phyloP scores from a whole-genome alignment of 2,329 filamentous ascomycete species.

The Sporothrix humicola region DNA sequence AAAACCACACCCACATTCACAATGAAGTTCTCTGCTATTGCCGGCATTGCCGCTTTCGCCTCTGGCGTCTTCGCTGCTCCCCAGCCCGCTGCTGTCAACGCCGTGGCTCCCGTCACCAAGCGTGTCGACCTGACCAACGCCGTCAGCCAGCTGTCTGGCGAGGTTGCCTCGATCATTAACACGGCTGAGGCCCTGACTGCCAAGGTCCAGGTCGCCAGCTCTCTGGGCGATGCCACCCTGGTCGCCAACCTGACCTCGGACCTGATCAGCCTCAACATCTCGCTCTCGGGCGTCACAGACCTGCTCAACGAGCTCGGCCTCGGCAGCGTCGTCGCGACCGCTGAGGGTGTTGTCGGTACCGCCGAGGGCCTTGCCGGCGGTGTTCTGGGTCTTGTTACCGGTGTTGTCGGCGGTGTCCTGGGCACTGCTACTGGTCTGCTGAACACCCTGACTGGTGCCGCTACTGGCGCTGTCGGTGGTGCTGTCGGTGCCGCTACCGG shows the following conservation, averaged over 20 bases:
- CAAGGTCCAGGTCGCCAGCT: background rate
- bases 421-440: conserved; percentile 5
- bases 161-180: background rate
- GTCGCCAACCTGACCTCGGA: conserved; percentile 21
- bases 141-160: background rate
- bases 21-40: conserved; percentile 37
- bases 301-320: conserved; percentile 26
- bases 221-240: background rate
- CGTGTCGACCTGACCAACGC: conserved; percentile 5
- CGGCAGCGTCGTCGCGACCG: background rate
- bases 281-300: background rate
- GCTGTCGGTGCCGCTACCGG: background rate
- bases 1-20: conserved; percentile 21
- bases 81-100: background rate
- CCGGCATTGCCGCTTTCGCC: conserved; percentile 27
- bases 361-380: background rate
- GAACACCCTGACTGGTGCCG: background rate
- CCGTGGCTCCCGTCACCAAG: conserved; percentile 11
- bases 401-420: conserved; percentile 11
- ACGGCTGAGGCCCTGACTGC: background rate
- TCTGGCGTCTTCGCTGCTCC: conserved; percentile 34
- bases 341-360: background rate
- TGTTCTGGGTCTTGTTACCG: background rate
- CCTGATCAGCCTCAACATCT: conserved; percentile 10
- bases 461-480: background rate